Evolutionary conservation across 805 yeast species (phyloP), one percentile per base, ranked within the genome.

Genomic region (Candida caryicola): DNA sequence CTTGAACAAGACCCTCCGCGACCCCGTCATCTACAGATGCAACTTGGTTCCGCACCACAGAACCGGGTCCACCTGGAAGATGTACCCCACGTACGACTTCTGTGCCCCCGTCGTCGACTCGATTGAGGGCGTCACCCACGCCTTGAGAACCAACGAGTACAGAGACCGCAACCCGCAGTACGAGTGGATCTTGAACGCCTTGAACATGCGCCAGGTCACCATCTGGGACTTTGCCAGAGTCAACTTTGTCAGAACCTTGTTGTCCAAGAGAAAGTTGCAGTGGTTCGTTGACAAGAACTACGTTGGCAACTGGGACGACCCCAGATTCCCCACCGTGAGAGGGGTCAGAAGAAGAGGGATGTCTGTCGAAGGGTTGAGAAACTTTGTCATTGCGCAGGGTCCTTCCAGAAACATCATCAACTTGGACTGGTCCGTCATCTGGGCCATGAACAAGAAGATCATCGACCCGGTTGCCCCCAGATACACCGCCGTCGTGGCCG

Each of bases 271-370:
- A 74, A 93, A 93, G 74, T 76, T 93, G 60, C 99, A 95, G 73
- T 93, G 99, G 99, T 89, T 93, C 67, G 99, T 93, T 46, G 98
- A 93, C 73, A 84, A 87, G 64, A 72, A 78, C 30, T 74, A 83
- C 54, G 99, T 93, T 42, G 56, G 76, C 17, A 89, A 88, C 70
- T 93, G 99, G 99, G 97, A 93, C 59, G 99, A 93, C 66, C 99
- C 99, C 54, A 79, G 99, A 66, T 93, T 93, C 88, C 99, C 99
- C 52, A 93, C 99, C 33, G 96, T 93, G 28, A 83, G 98, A 67
- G 99, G 99, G 73, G 96, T 91, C 37, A 87, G 97, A 74, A 83
- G 99, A 76, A 85, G 99, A 74, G 99, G 99, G 73, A 93, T 93
- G 99, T 81, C 96, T 28, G 95, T 93, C 47, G 97, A 93, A 72